Percentiles rank a stretch among this genome's conserved stretches.
These are phyloP conservation scores for Auriscalpium orientale DNA, from an alignment of 768 basidiomycete genomes.

Conservation along the genomic window DNA sequence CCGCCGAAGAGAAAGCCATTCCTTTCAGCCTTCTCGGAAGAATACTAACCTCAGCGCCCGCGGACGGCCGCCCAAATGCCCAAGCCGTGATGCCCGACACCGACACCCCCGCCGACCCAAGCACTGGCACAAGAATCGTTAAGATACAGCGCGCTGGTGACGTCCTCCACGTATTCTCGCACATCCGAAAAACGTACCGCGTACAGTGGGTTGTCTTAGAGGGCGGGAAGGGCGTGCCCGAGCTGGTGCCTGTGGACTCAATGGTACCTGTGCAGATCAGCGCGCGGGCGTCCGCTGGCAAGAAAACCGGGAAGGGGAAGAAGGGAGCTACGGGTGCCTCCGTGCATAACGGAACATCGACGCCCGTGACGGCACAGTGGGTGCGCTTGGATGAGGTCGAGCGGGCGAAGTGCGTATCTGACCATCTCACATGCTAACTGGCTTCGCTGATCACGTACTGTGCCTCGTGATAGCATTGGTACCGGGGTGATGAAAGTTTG, in stretches of 20 bases:
- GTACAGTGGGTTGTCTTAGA: constrained; percentile 63
- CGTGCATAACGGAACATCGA: not conserved
- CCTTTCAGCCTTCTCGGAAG: constrained; percentile 31
- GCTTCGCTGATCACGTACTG: not conserved
- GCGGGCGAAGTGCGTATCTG: constrained; percentile 49
- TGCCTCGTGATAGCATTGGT: constrained; percentile 43
- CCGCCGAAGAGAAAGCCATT: constrained; percentile 25
- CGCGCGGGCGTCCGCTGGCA: constrained; percentile 10
- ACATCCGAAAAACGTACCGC: constrained; percentile 82
- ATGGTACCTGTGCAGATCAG: not conserved
- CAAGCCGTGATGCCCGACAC: constrained; percentile 1
- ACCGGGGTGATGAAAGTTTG: constrained; percentile 73
- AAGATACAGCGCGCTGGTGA: constrained; percentile 49
- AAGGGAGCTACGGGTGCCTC: not conserved
- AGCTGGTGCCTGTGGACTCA: constrained; percentile 2
- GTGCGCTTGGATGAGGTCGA: constrained; percentile 44
- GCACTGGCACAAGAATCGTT: constrained; percentile 26
- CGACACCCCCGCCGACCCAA: constrained; percentile 2
- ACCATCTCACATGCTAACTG: not conserved
- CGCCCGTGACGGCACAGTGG: constrained; percentile 37
- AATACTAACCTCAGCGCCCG: constrained; percentile 27
- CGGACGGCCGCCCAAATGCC: constrained; percentile 1
- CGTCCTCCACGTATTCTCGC: constrained; percentile 81
- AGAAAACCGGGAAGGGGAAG: constrained; percentile 1
- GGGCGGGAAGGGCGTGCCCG: constrained; percentile 46